Evolutionary conservation across 2,329 filamentous ascomycete genomes (phyloP), one percentile per base, ranked within the genome.

Genomic region (Monosporascus sp.): DNA sequence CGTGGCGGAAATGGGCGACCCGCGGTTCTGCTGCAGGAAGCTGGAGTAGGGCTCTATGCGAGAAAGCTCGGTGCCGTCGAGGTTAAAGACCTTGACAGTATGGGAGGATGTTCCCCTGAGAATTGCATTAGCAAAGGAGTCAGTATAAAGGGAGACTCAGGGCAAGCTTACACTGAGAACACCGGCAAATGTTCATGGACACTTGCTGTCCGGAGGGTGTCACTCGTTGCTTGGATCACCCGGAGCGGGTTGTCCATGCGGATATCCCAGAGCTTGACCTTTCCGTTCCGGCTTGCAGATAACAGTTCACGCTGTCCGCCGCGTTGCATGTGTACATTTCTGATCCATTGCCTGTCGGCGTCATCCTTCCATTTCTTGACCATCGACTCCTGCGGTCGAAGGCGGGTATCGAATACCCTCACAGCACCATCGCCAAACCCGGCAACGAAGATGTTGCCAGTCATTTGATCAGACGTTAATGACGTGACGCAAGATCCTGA

Each of bases 331-430:
- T 97, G 94, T 15, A 96, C 90, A 60, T 90, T 94, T 63, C 91
- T 92, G 69, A 99, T 86, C 94, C 94, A 99, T 62, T 95, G 90
- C 55, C 87, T 85, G 63, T 84, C 81, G 11, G 74, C 72, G 65
- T 97, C 93, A 63, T 97, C 90, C 67, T 95, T 94, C 93, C 94
- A 99, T 61, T 93, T 92, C 71, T 89, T 90, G 51, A 97, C 88
- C 92, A 97, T 97, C 18, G 89, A 88, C 51, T 94, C 90, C 55
- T 90, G 88, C 2, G 91, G 88, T 57, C 86, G 85, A 57, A 89
- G 74, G 14, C 94, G 85, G 59, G 93, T 90, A 69, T 99, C 94
- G 67, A 97, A 99, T 5, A 97, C 91, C 50, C 94, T 84, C 44
- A 99, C 86, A 1, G 91, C 92, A 36, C 94, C 94, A 64, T 99